Conservation (phyloP, 768 basidiomycete species). For the Boletus reticuloceps region DNA sequence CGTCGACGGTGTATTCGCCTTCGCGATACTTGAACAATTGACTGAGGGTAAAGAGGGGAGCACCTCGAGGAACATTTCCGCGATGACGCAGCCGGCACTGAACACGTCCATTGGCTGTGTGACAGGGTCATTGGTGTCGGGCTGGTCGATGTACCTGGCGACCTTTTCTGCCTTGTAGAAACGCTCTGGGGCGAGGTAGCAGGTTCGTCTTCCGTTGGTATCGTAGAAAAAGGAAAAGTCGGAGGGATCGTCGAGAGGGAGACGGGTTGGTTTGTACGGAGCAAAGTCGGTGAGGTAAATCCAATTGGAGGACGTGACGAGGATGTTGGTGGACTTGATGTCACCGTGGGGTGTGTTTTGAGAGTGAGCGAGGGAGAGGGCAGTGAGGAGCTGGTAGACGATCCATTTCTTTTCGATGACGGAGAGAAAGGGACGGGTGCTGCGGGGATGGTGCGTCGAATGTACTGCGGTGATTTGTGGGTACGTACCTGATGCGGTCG, state of each 20-base stretch:
- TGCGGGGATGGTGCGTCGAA: slow-evolving; percentile 29
- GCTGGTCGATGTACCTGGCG: slow-evolving; percentile 49
- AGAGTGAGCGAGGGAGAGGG: slow-evolving; percentile 76
- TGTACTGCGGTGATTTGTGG: neutral
- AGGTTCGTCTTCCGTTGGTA: slow-evolving; percentile 88
- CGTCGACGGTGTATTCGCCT: slow-evolving; percentile 76
- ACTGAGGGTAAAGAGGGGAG: slow-evolving; percentile 88
- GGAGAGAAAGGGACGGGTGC: slow-evolving; percentile 93
- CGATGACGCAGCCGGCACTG: slow-evolving; percentile 90
- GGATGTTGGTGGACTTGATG: slow-evolving; percentile 95
- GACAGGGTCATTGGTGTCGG: slow-evolving; percentile 67
- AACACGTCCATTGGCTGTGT: slow-evolving; percentile 99
- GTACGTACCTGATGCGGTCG: slow-evolving; percentile 90
- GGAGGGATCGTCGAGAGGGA: slow-evolving; percentile 94
- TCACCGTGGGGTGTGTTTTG: slow-evolving; percentile 95
- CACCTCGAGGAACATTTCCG: slow-evolving; percentile 93
- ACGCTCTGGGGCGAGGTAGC: slow-evolving; percentile 94
- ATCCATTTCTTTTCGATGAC: slow-evolving; percentile 98
- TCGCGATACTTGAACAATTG: slow-evolving; percentile 94
- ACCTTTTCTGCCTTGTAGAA: slow-evolving; percentile 86
- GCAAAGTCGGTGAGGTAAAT: slow-evolving; percentile 95
- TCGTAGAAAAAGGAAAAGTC: slow-evolving; percentile 99
- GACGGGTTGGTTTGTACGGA: slow-evolving; percentile 88
- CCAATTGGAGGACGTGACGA: slow-evolving; percentile 96
- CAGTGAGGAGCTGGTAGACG: slow-evolving; percentile 86